Evolutionary conservation across 1,284 basidiomycete genomes (phyloP).

Genomic region (Ganoderma meredithae): DNA sequence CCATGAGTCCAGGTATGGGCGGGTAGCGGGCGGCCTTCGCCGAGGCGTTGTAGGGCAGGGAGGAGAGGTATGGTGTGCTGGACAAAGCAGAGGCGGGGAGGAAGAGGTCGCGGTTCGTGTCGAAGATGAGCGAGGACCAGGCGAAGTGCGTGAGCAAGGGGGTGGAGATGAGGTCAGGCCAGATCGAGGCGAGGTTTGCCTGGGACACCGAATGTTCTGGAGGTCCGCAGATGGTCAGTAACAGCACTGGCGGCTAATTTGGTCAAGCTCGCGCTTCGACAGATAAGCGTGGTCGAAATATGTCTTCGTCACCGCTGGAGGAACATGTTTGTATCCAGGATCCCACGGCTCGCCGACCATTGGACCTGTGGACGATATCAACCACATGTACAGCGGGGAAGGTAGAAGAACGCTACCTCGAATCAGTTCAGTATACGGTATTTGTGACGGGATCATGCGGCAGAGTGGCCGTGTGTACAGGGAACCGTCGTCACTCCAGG

Average conservation of each 20-base stretch:
- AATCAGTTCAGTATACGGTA: conserved; percentile 69
- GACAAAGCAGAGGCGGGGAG: conserved; percentile 30
- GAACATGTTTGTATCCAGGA: conserved; percentile 25
- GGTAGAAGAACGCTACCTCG: conserved; percentile 41
- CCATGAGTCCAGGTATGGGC: conserved; percentile 52
- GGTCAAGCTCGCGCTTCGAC: neutral
- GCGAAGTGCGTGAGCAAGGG: conserved; percentile 58
- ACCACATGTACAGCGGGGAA: neutral
- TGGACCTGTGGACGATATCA: conserved; percentile 39
- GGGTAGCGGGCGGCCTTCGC: neutral
- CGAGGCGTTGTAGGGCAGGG: conserved; percentile 31
- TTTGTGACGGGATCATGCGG: conserved; percentile 55
- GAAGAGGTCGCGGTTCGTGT: conserved; percentile 46
- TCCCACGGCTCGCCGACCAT: conserved; percentile 46
- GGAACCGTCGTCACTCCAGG: conserved; percentile 50
- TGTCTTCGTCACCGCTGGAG: conserved; percentile 45
- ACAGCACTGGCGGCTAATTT: conserved; percentile 10
- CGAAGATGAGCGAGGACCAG: conserved; percentile 65
- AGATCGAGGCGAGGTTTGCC: conserved; percentile 54
- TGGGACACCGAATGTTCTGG: conserved; percentile 60
- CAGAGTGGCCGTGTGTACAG: conserved; percentile 44
- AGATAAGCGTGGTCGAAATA: conserved; percentile 35
- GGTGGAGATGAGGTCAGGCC: conserved; percentile 53
- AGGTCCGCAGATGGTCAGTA: neutral
- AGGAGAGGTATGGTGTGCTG: conserved; percentile 6